These are phyloP conservation scores for Flaveria sonorensis DNA, from an alignment of 129 eudicot genomes.

Conservation along the genomic window DNA sequence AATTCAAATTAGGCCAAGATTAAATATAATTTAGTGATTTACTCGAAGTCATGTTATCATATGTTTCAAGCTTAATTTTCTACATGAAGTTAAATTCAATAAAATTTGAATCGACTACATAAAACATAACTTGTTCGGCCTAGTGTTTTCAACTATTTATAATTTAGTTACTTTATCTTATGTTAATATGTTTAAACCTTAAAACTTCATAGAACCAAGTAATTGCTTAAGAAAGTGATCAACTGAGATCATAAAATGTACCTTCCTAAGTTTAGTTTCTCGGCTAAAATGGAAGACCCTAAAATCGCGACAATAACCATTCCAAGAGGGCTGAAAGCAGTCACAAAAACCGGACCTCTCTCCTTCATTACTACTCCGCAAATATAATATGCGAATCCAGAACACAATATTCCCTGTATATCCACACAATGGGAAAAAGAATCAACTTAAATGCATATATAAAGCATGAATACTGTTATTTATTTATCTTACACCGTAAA, in stretches of 20 bases:
- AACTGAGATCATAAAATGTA: slow-evolving; percentile 23
- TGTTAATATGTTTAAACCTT: not conserved
- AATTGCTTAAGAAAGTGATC: not conserved
- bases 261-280: slow-evolving; percentile 81
- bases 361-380: slow-evolving; percentile 73
- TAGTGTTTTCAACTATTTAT: no score
- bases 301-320: slow-evolving; percentile 77
- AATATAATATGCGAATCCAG: slow-evolving; percentile 66
- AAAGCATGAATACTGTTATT: not conserved
- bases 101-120: no score
- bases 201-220: not conserved
- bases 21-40: no score
- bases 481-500: slow-evolving; percentile 31
- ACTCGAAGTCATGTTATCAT: no score
- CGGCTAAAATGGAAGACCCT: slow-evolving; percentile 58
- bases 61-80: no score
- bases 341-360: slow-evolving; percentile 88
- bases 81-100: no score
- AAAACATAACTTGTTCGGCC: no score
- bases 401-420: slow-evolving; percentile 72
- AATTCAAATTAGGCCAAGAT: no score
- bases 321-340: slow-evolving; percentile 73
- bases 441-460: not conserved
- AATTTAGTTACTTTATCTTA: not conserved
- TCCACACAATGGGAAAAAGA: not conserved